Conservation (phyloP, 2,329 filamentous ascomycete species). For the Colletotrichum plurivorum region DNA sequence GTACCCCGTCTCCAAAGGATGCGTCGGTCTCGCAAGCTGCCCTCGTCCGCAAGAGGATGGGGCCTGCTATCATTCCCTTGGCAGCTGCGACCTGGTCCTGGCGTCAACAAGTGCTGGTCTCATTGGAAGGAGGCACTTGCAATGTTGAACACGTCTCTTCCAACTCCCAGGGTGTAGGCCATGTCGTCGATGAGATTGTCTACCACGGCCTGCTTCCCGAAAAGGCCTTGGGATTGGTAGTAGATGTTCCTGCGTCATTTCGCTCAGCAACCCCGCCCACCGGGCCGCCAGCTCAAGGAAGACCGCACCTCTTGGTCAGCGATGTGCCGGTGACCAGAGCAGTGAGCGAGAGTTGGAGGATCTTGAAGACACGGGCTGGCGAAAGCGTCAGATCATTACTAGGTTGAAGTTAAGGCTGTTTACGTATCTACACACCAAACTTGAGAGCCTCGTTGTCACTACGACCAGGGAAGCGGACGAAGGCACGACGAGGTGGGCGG, state of each 20-base stretch:
- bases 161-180: constrained; percentile 76
- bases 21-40: constrained; percentile 45
- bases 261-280: neutral
- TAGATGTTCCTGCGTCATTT: constrained; percentile 77
- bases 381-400: neutral
- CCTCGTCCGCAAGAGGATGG: constrained; percentile 57
- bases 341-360: constrained; percentile 72
- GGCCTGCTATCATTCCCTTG: constrained; percentile 79
- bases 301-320: constrained; percentile 73
- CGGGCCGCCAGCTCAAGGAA: no score
- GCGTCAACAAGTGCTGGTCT: neutral
- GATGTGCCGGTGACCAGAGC: constrained; percentile 68
- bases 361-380: constrained; percentile 68
- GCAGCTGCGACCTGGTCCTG: constrained; percentile 75
- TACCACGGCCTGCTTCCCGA: constrained; percentile 77
- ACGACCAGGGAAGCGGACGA: constrained; percentile 63
- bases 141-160: constrained; percentile 78
- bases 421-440: constrained; percentile 60
- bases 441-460: constrained; percentile 63
- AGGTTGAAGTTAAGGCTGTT: neutral
- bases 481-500: neutral
- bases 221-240: constrained; percentile 82
- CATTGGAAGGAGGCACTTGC: constrained; percentile 57
- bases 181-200: constrained; percentile 82
- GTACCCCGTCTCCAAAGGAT: constrained; percentile 47